phyloP scores from a whole-genome alignment of 164 flowering plant genomes.

The Kalanchoe fedtschenkoi region DNA sequence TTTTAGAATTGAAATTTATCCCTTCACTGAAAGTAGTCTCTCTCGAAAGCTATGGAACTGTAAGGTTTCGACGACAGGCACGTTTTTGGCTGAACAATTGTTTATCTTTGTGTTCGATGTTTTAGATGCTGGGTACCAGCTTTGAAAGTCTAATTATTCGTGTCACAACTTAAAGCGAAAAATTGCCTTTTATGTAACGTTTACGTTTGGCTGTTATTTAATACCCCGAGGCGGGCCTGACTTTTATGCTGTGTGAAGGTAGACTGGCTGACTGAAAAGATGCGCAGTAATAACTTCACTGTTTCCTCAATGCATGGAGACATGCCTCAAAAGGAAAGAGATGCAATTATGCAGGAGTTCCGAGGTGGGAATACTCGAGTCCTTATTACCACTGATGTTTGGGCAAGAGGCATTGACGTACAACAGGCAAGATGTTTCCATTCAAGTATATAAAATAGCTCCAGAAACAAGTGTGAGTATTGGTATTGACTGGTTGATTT shows the following conservation, averaged over 20 bases:
- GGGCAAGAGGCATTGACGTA: constrained; percentile 98
- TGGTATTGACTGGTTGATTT: neutral
- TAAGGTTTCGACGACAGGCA: too few relatives aligned
- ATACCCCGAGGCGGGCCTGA: neutral
- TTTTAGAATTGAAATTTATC: neutral
- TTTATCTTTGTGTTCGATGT: too few relatives aligned
- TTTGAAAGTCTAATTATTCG: too few relatives aligned
- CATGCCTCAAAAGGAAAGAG: constrained; percentile 96
- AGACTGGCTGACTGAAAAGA: constrained; percentile 80
- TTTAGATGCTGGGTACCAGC: too few relatives aligned
- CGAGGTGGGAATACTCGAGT: constrained; percentile 72
- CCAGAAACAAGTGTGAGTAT: neutral
- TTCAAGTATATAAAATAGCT: neutral
- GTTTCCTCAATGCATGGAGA: constrained; percentile 97
- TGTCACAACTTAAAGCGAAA: too few relatives aligned
- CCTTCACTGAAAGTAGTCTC: too few relatives aligned
- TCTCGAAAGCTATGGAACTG: too few relatives aligned
- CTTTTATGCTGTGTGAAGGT: constrained; percentile 28
- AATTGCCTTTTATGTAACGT: too few relatives aligned
- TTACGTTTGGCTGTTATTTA: neutral
- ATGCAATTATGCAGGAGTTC: constrained; percentile 83
- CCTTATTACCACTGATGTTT: constrained; percentile 93
- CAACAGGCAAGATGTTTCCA: constrained; percentile 61
- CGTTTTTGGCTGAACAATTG: too few relatives aligned
- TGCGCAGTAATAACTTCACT: constrained; percentile 69